Percentiles rank a stretch among this genome's conserved stretches.
These are phyloP conservation scores for Curvularia lunata DNA, from an alignment of 2,329 filamentous ascomycete genomes.

Conservation along the genomic window DNA sequence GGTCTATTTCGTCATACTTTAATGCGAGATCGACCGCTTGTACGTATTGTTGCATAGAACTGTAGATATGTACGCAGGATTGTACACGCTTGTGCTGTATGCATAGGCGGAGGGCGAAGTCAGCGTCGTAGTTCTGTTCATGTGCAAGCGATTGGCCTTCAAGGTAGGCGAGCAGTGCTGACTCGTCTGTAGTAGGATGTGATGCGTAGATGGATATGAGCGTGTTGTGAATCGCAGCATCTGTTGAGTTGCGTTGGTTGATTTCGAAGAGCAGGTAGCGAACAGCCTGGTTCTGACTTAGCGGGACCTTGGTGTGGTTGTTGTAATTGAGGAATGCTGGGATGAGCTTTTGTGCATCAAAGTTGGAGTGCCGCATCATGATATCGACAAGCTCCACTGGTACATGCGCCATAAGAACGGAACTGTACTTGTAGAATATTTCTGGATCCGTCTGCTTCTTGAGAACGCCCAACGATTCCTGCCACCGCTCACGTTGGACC, in stretches of 20 bases:
- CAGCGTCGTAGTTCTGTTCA: slow-evolving; percentile 87
- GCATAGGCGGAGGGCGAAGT: slow-evolving; percentile 93
- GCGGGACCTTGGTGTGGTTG: slow-evolving; percentile 70
- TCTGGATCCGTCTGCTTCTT: slow-evolving; percentile 92
- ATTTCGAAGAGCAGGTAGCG: slow-evolving; percentile 94
- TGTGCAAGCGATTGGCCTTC: slow-evolving; percentile 78
- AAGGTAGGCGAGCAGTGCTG: slow-evolving; percentile 83
- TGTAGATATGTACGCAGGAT: slow-evolving; percentile 97
- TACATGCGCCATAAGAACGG: slow-evolving; percentile 90
- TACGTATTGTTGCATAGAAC: slow-evolving; percentile 90
- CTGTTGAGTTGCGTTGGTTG: slow-evolving; percentile 78
- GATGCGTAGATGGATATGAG: slow-evolving; percentile 95
- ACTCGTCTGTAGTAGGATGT: slow-evolving; percentile 81
- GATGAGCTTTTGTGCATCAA: slow-evolving; percentile 86
- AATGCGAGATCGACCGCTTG: slow-evolving; percentile 93
- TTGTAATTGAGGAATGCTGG: slow-evolving; percentile 95
- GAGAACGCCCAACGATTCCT: slow-evolving; percentile 82
- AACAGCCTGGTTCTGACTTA: slow-evolving; percentile 83
- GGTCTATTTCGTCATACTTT: slow-evolving; percentile 85
- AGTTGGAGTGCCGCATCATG: slow-evolving; percentile 85
- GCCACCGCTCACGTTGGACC: slow-evolving; percentile 94
- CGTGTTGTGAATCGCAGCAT: slow-evolving; percentile 94
- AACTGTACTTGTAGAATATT: slow-evolving; percentile 96
- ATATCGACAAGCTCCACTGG: slow-evolving; percentile 91
- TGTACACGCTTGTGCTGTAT: slow-evolving; percentile 93